Conservation (phyloP, 176 grass and related monocot genomes). For the Bothriochloa decipiens region DNA sequence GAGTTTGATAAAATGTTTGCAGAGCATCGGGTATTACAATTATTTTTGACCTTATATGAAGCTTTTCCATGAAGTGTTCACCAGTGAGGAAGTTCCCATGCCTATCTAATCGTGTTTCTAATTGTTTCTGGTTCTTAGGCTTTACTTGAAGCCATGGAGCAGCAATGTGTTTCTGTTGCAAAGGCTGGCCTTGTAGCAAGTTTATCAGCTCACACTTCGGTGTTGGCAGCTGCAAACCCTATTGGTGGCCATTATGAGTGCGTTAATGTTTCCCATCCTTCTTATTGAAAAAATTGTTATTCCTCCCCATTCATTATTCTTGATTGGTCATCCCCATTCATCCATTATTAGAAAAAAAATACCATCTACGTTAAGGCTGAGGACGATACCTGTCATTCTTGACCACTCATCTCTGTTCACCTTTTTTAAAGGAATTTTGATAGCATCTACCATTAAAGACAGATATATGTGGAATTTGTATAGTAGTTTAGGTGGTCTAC, state of each 20-base stretch:
- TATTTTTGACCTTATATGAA: constrained; percentile 29
- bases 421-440: constrained; percentile 11
- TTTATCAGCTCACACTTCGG: constrained; percentile 85
- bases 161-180: constrained; percentile 96
- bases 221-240: constrained; percentile 95
- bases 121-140: constrained; percentile 66
- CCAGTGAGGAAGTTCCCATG: not conserved
- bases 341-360: not conserved
- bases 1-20: constrained; percentile 98
- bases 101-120: constrained; percentile 27
- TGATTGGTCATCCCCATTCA: constrained; percentile 18
- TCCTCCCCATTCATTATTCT: constrained; percentile 2
- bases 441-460: not conserved
- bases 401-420: not conserved
- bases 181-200: constrained; percentile 97
- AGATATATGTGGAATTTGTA: not conserved
- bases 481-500: not conserved
- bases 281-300: constrained; percentile 12
- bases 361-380: not conserved
- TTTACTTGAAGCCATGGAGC: constrained; percentile 98
- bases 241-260: constrained; percentile 95
- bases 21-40: constrained; percentile 77
- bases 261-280: constrained; percentile 52
- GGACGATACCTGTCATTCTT: constrained; percentile 12
- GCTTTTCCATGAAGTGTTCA: constrained; percentile 16